Base-by-base conservation (phyloP, 768 basidiomycete species). In the Russula ochroleuca region DNA sequence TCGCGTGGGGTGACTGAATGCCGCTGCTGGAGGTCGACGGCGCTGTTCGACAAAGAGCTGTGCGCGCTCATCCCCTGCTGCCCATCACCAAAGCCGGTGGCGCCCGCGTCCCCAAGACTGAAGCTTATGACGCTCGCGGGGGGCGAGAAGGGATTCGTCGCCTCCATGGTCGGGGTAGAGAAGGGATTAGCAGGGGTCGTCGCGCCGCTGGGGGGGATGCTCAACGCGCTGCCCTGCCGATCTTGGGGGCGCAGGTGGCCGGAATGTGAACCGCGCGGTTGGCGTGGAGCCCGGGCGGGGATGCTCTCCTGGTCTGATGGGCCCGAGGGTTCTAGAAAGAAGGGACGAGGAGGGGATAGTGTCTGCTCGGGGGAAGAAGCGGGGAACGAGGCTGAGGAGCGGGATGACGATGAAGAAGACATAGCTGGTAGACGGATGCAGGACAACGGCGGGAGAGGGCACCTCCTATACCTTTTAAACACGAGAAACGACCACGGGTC, bases 121-220 rank as follows among this genome's bases (percentile, higher is more conserved):
- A 80, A 79, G 64, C 75, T 79, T 47, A 75, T 72, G n/a, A 80
- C 75, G 69, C 79, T 82, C 8, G 76, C 72, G 5, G 82, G 79
- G 13, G 85, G 77, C 0, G 85, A 83, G 73, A 84, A 83, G 0
- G 84, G 80, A 68, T 81, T 82, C 51, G 66, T 59, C 49, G 68
- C 66, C 57, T 57, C 49, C 25, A 40, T 13, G 40, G 53, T 31
- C 54, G 75, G 57, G 59, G 72, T 21, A 64, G 66, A 2, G 71
- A 72, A 59, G 64, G 71, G 68, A 59, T 76, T 53, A 67, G 61
- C 69, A 43, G 70, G 62, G 28, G 68, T 68, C 21, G 71, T 69
- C 58, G 72, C 73, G 68, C 66, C 64, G 14, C 61, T 67, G 61
- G 57, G 43, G 7, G 40, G n/a, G 19, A 53, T 61, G 31, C 66